Percentiles rank a stretch among this genome's conserved stretches.
These are phyloP conservation scores for Claviceps capensis DNA, from an alignment of 2,329 filamentous ascomycete genomes.

Conservation along the genomic window DNA sequence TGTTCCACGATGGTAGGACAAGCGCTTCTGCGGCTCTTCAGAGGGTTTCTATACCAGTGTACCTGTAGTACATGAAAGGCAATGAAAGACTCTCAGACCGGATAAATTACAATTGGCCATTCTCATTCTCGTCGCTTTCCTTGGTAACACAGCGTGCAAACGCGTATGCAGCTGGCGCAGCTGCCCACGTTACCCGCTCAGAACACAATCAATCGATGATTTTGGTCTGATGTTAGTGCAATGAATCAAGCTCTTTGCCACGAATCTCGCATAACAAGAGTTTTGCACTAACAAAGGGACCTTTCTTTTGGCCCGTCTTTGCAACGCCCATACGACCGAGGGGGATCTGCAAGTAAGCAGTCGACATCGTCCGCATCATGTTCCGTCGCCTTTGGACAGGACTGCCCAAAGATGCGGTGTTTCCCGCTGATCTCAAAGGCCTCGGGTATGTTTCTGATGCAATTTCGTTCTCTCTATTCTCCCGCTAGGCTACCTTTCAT, in stretches of 20 bases:
- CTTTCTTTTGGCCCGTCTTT: background rate
- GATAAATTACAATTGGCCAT: no score
- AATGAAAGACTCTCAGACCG: no score
- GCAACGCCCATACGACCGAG: background rate
- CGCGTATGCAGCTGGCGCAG: background rate
- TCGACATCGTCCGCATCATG: constrained; percentile 30
- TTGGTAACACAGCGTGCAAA: background rate
- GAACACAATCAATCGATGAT: background rate
- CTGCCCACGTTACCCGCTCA: background rate
- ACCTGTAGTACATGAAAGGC: no score
- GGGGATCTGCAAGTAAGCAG: background rate
- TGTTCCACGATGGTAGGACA: no score
- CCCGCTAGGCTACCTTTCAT: background rate
- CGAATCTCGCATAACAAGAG: background rate
- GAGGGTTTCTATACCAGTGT: no score
- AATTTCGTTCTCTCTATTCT: background rate
- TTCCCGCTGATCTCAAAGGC: constrained; percentile 48
- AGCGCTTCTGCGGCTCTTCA: no score
- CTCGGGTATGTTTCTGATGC: constrained; percentile 46
- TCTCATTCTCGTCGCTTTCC: no score
- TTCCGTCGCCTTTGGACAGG: constrained; percentile 57
- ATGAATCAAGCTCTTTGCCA: no score
- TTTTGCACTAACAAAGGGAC: no score
- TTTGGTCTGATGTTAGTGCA: no score
- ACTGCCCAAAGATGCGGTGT: constrained; percentile 58